A percentile compares a stretch with the other conserved stretches of the same genome.
These are phyloP conservation scores for Chenopodium quinoa DNA, from an alignment of 148 eudicot species.

Conservation along the genomic window DNA sequence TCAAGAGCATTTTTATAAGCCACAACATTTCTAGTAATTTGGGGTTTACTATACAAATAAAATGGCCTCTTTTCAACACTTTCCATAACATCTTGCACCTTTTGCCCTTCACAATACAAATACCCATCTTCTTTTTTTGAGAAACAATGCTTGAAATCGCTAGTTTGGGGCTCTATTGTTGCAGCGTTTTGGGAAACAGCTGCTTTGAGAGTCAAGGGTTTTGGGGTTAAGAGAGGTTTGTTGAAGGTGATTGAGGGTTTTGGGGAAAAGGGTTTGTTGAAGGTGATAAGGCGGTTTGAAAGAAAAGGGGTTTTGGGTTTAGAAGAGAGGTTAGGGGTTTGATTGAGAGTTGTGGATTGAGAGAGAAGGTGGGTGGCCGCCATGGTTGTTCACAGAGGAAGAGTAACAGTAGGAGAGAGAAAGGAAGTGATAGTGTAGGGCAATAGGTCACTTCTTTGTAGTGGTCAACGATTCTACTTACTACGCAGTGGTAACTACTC, in stretches of 20 bases:
- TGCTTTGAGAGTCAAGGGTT: conserved; percentile 38
- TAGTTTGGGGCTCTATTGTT: conserved; percentile 32
- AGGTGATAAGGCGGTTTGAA: conserved; percentile 23
- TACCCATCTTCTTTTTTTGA: conserved; percentile 67
- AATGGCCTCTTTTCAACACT: conserved; percentile 79
- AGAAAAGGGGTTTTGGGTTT: conserved; percentile 24
- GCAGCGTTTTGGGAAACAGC: conserved; percentile 37
- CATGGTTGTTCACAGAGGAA: conserved; percentile 32
- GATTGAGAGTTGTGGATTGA: conserved; percentile 33
- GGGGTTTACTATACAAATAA: conserved; percentile 86
- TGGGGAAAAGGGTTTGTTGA: conserved; percentile 20
- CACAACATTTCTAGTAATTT: conserved; percentile 77
- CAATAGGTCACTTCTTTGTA: neutral
- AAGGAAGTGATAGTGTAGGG: neutral
- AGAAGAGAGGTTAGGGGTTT: conserved; percentile 30
- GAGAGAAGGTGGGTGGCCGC: conserved; percentile 55
- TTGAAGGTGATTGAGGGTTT: conserved; percentile 20
- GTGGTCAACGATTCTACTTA: neutral
- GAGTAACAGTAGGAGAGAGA: conserved; percentile 5
- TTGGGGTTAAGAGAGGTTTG: conserved; percentile 31
- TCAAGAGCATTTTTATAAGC: conserved; percentile 78
- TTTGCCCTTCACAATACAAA: conserved; percentile 78
- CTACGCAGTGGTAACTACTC: too few species aligned
- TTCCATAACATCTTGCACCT: conserved; percentile 77
- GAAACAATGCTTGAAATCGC: conserved; percentile 50